phyloP scores from a whole-genome alignment of 2,329 filamentous ascomycete genomes.

The Aspergillus transmontanensis region DNA sequence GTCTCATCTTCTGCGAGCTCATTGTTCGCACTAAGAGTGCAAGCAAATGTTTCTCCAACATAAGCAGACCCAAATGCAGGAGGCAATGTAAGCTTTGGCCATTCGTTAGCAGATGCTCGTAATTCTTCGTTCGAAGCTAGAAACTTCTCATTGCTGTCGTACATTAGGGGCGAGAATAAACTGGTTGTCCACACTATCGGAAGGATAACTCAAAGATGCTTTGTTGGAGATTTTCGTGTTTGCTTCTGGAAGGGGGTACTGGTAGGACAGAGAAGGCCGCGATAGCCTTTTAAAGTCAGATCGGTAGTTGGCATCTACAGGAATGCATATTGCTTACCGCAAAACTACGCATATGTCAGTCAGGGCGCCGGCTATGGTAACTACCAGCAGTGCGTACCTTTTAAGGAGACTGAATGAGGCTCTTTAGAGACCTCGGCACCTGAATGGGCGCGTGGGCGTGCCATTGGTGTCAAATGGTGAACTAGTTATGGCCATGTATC shows the following conservation, averaged over 20 bases:
- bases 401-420: conserved; percentile 76
- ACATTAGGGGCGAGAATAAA: conserved; percentile 62
- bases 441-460: conserved; percentile 46
- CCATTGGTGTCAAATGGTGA: conserved; percentile 31
- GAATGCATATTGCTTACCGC: conserved; percentile 35
- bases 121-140: not conserved
- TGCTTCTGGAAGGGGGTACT: conserved; percentile 48
- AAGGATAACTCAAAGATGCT: conserved; percentile 75
- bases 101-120: conserved; percentile 16
- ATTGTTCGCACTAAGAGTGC: conserved; percentile 94
- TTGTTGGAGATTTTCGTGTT: conserved; percentile 56
- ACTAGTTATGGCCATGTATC: not conserved
- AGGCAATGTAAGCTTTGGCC: conserved; percentile 70
- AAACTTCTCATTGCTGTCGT: conserved; percentile 17
- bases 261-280: conserved; percentile 58
- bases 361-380: conserved; percentile 11
- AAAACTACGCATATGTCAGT: conserved; percentile 35
- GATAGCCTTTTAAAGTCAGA: conserved; percentile 65
- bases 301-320: not conserved
- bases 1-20: conserved; percentile 57
- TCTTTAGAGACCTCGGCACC: conserved; percentile 61
- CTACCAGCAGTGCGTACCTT: conserved; percentile 51
- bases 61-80: conserved; percentile 92
- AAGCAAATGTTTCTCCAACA: conserved; percentile 92
- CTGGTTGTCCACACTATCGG: conserved; percentile 48